Conservation (phyloP, 305 asterid genomes). For the Ajuga reptans region DNA sequence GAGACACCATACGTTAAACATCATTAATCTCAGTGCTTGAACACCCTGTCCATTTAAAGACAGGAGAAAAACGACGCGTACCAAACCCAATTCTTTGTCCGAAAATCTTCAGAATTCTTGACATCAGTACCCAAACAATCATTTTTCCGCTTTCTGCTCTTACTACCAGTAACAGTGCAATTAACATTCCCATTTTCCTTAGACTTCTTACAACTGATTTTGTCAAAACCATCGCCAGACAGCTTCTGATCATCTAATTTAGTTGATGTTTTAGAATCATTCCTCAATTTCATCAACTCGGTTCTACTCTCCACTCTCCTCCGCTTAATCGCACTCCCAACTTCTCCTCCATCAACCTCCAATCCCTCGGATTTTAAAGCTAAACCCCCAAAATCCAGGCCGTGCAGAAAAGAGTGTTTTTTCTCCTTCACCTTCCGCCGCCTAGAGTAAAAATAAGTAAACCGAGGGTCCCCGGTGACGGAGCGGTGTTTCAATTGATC, state of each 20-base stretch:
- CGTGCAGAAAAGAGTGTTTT: conserved; percentile 24
- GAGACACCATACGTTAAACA: conserved; percentile 17
- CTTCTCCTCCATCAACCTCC: conserved; percentile 26
- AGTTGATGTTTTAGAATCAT: conserved; percentile 28
- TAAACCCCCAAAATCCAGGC: conserved; percentile 10
- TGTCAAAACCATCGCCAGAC: conserved; percentile 26
- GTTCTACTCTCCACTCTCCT: conserved; percentile 24
- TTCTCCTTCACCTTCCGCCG: conserved; percentile 38
- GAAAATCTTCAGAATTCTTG: conserved; percentile 32
- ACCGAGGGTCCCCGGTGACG: conserved; percentile 14
- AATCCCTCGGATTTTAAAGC: conserved; percentile 22
- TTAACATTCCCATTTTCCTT: conserved; percentile 19
- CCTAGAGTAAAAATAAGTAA: conserved; percentile 46
- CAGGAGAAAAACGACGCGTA: conserved; percentile 23
- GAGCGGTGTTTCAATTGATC: conserved; percentile 28
- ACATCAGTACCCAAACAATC: conserved; percentile 24
- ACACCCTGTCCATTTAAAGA: neutral
- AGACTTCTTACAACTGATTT: conserved; percentile 20
- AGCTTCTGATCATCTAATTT: conserved; percentile 29
- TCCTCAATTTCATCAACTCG: conserved; percentile 32
- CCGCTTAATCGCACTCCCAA: conserved; percentile 30
- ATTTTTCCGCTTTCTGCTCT: conserved; percentile 37
- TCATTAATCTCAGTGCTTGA: conserved; percentile 1
- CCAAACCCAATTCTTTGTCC: conserved; percentile 77
- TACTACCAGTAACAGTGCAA: conserved; percentile 20